Evolutionary conservation across 345 rosid species (phyloP).

Genomic region (Rhizophora mangle): DNA sequence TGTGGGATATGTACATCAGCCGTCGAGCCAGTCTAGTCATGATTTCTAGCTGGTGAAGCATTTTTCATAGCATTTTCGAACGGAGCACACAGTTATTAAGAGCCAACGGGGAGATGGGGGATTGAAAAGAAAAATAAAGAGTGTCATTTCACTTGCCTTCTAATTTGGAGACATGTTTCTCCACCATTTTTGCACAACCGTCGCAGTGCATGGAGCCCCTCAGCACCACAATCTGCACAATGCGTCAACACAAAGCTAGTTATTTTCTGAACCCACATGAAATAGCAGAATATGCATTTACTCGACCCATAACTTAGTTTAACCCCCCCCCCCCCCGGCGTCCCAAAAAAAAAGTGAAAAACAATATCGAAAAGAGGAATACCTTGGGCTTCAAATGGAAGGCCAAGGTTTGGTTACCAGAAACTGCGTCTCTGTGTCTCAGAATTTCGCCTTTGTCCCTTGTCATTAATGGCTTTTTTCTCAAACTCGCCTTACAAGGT

Average conservation of each 20-base stretch:
- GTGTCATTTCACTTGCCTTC: conserved; percentile 47
- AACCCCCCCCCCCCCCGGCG: not conserved
- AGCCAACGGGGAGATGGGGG: not conserved
- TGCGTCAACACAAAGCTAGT: conserved; percentile 3
- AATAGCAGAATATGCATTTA: too few species aligned
- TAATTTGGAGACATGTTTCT: conserved; percentile 81
- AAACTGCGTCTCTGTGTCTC: conserved; percentile 65
- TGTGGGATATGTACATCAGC: too few species aligned
- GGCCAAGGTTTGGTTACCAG: conserved; percentile 64
- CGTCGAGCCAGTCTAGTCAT: too few species aligned
- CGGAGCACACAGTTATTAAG: not conserved
- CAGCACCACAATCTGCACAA: conserved; percentile 66
- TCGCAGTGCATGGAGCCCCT: conserved; percentile 87
- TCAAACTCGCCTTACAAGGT: conserved; percentile 23
- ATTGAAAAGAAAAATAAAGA: not conserved
- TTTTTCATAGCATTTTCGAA: not conserved
- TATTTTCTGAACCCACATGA: not conserved
- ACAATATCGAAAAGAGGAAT: not conserved
- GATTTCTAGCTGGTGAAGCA: not conserved
- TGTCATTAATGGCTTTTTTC: conserved; percentile 37
- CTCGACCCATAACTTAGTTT: not conserved
- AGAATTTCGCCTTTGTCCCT: conserved; percentile 33
- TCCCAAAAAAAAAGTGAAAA: not conserved
- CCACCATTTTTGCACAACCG: conserved; percentile 89
- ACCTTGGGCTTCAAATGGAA: conserved; percentile 92